Evolutionary conservation across 2,329 filamentous ascomycete genomes (phyloP).

Genomic region (Sarocladium kiliense): DNA sequence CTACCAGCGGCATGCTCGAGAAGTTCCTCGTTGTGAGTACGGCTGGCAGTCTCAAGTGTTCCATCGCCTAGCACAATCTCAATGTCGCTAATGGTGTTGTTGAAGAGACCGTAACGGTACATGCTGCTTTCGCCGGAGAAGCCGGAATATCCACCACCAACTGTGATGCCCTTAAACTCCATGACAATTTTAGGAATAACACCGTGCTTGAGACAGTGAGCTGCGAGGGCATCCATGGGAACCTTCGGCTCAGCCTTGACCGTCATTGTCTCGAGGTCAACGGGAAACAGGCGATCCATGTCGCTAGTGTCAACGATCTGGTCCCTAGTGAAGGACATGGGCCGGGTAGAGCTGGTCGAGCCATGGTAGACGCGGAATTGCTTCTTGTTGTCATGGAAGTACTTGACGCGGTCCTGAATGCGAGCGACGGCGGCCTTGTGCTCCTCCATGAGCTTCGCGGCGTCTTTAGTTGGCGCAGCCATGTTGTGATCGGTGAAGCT

Average conservation of each 20-base stretch:
- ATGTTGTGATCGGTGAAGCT: neutral
- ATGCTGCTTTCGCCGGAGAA: slow-evolving; percentile 52
- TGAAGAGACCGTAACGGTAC: slow-evolving; percentile 53
- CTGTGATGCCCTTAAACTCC: slow-evolving; percentile 56
- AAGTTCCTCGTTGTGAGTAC: slow-evolving; percentile 40
- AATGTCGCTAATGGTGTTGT: slow-evolving; percentile 43
- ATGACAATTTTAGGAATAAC: slow-evolving; percentile 52
- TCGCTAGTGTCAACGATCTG: slow-evolving; percentile 49
- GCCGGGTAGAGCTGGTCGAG: slow-evolving; percentile 55
- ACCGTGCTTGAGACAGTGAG: slow-evolving; percentile 42
- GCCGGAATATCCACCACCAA: slow-evolving; percentile 52
- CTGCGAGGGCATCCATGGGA: slow-evolving; percentile 50
- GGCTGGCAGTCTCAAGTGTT: slow-evolving; percentile 40
- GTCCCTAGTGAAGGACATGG: slow-evolving; percentile 27
- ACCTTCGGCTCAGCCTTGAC: slow-evolving; percentile 55
- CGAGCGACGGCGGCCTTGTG: slow-evolving; percentile 19
- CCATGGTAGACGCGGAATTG: slow-evolving; percentile 58
- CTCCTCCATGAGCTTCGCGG: slow-evolving; percentile 20
- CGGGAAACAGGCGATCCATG: slow-evolving; percentile 46
- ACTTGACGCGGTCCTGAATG: slow-evolving; percentile 22
- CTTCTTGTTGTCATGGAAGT: slow-evolving; percentile 23
- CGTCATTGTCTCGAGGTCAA: slow-evolving; percentile 41
- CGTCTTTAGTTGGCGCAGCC: neutral
- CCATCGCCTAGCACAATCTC: slow-evolving; percentile 52
- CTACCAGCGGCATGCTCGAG: slow-evolving; percentile 49